These are phyloP conservation scores for Gossypium herbaceum DNA, from an alignment of 345 rosid species.

Conservation along the genomic window DNA sequence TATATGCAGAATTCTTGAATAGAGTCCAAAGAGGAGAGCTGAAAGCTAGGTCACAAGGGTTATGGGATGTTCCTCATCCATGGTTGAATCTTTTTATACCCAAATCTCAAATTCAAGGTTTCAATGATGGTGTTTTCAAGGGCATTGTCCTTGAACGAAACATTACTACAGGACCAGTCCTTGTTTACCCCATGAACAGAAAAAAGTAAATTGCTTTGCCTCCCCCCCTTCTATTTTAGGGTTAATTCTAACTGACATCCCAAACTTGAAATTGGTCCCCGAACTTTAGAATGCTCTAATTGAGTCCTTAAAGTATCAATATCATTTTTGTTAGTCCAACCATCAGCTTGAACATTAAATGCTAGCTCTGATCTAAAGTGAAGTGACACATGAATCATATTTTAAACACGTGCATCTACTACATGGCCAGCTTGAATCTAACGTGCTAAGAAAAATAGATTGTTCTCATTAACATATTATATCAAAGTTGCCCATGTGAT, in stretches of 20 bases:
- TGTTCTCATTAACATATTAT: too few species aligned
- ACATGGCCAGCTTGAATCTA: background rate
- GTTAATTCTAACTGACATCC: background rate
- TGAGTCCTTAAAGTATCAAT: background rate
- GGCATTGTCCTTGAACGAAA: conserved; percentile 58
- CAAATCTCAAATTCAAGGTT: conserved; percentile 55
- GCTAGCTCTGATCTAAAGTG: background rate
- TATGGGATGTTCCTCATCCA: conserved; percentile 98
- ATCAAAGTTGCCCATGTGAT: too few species aligned
- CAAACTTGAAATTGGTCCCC: background rate
- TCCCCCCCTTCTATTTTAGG: background rate
- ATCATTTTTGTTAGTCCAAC: background rate
- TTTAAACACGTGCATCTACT: background rate
- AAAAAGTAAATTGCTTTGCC: conserved; percentile 41
- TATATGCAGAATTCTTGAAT: conserved; percentile 57
- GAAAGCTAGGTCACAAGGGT: conserved; percentile 53
- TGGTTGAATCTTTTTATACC: conserved; percentile 90
- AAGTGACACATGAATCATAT: background rate
- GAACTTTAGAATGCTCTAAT: too few species aligned
- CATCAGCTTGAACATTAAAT: background rate
- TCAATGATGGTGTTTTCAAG: conserved; percentile 62
- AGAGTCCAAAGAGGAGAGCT: conserved; percentile 70
- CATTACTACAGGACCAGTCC: conserved; percentile 64
- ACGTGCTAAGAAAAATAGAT: too few species aligned
- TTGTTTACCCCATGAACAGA: conserved; percentile 76